phyloP scores from a whole-genome alignment of 108 stramenopile species.

The Cyclotella cryptica region DNA sequence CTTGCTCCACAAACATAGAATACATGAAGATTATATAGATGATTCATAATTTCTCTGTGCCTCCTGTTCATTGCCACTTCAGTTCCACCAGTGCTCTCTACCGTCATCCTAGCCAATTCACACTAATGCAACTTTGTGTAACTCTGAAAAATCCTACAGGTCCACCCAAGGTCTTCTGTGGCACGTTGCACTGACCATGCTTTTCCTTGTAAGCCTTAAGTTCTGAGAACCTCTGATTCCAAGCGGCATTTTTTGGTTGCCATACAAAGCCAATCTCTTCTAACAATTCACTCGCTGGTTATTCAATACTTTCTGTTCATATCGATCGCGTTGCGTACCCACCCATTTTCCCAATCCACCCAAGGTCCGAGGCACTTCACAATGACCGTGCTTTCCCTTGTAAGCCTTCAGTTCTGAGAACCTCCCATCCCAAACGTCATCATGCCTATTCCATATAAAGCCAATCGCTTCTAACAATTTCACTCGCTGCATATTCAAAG shows the following conservation, averaged over 20 bases:
- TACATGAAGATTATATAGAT: no score
- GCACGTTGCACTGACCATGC: neutral
- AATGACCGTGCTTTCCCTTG: constrained; percentile 13
- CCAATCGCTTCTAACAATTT: no score
- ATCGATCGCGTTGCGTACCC: neutral
- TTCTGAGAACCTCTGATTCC: neutral
- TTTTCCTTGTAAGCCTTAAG: neutral
- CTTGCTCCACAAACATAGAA: no score
- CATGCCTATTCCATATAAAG: no score
- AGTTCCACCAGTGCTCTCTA: no score
- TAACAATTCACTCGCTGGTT: neutral
- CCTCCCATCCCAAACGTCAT: neutral
- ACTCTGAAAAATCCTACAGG: no score
- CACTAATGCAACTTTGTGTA: no score
- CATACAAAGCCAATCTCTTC: neutral
- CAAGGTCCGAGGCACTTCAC: neutral
- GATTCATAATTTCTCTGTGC: no score
- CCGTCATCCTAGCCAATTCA: no score
- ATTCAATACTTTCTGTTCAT: neutral
- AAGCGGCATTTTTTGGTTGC: neutral
- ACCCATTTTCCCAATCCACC: neutral
- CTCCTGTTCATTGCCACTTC: no score
- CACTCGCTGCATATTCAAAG: no score
- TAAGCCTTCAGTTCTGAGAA: constrained; percentile 21
- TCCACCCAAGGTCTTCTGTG: no score